Percentiles rank a stretch among this genome's conserved stretches.
These are phyloP conservation scores for Talaromyces ruber DNA, from an alignment of 495 filamentous ascomycete genomes.

Conservation along the genomic window DNA sequence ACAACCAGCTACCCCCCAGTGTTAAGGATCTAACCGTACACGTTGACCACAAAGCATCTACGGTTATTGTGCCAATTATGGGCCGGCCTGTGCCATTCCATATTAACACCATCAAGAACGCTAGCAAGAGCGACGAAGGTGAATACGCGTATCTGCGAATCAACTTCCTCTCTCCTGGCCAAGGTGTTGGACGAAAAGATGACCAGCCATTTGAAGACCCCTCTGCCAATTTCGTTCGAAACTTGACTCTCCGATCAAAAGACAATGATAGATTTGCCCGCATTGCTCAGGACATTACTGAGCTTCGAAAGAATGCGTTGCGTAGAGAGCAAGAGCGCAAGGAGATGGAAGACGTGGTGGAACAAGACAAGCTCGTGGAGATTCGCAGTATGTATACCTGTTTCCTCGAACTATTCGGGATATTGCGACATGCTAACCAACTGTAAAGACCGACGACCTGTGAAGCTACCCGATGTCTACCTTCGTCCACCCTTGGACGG, in stretches of 20 bases:
- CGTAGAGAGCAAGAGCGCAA: conserved; percentile 97
- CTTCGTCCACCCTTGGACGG: conserved; percentile 91
- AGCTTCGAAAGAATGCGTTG: conserved; percentile 83
- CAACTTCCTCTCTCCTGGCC: conserved; percentile 94
- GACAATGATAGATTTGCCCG: conserved; percentile 80
- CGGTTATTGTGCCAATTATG: conserved; percentile 92
- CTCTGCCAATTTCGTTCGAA: conserved; percentile 89
- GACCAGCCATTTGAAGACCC: conserved; percentile 98
- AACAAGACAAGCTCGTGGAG: conserved; percentile 93
- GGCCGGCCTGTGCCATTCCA: conserved; percentile 97
- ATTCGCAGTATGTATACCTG: conserved; percentile 58
- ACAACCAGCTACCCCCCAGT: conserved; percentile 81
- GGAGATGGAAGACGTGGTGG: conserved; percentile 99
- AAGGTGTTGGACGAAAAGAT: conserved; percentile 96
- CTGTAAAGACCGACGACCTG: conserved; percentile 68
- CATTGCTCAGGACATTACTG: conserved; percentile 82
- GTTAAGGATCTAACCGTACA: conserved; percentile 80
- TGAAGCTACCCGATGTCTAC: conserved; percentile 81
- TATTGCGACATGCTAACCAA: conserved; percentile 17
- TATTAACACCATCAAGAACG: conserved; percentile 98
- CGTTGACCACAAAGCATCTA: conserved; percentile 82
- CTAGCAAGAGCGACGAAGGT: conserved; percentile 88
- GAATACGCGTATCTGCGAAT: conserved; percentile 90
- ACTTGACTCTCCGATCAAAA: conserved; percentile 85
- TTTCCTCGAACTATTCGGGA: conserved; percentile 4